Percentiles rank a stretch among this genome's conserved stretches.
Evolutionary conservation across 805 yeast species (phyloP).

Genomic region (Yamadazyma ubonensis): DNA sequence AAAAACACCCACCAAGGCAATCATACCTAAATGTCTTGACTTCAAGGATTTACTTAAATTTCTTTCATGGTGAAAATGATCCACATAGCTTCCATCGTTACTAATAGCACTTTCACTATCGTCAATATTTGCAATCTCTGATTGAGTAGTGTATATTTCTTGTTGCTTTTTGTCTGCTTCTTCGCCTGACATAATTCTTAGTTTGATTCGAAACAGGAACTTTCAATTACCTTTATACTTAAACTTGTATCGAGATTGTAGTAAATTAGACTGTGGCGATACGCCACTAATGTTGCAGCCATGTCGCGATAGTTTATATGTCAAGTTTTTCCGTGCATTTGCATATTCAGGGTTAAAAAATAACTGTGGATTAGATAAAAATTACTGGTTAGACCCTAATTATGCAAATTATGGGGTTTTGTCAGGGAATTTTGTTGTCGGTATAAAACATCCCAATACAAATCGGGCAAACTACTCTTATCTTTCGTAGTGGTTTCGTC

Average conservation of each 20-base stretch:
- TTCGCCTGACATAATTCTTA: background rate
- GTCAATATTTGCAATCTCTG: background rate
- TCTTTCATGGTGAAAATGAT: conserved; percentile 18
- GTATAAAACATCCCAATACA: too few species aligned
- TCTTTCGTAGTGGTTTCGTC: too few species aligned
- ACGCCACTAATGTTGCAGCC: background rate
- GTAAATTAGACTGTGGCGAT: background rate
- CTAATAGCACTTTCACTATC: background rate
- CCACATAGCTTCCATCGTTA: conserved; percentile 3
- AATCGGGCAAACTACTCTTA: too few species aligned
- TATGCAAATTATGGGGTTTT: too few species aligned
- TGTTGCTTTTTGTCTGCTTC: background rate
- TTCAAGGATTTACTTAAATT: conserved; percentile 17
- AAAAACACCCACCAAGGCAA: conserved; percentile 28
- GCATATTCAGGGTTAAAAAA: background rate
- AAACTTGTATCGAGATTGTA: background rate
- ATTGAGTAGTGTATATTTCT: background rate
- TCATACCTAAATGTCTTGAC: conserved; percentile 21
- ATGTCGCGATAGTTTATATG: background rate
- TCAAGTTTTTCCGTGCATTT: background rate
- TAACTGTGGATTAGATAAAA: background rate
- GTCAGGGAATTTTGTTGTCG: too few species aligned
- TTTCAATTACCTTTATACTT: background rate
- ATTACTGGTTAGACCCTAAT: too few species aligned
- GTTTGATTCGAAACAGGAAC: background rate